Conservation (phyloP, 768 basidiomycete species). For the Hortiboletus flavorubellus region DNA sequence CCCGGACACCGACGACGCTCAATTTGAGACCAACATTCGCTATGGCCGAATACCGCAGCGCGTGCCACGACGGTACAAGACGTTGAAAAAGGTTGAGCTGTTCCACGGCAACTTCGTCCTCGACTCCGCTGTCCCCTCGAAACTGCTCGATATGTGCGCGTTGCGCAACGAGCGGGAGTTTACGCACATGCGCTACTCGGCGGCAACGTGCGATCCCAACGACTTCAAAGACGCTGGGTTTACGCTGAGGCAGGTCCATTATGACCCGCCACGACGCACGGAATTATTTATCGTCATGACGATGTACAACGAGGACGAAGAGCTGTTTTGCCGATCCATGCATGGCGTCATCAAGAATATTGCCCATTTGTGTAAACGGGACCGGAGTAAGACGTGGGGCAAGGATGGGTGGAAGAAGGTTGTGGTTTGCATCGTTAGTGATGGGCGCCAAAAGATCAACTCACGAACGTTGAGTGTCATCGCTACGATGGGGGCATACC, state of each 20-base stretch:
- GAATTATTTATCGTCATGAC: constrained; percentile 98
- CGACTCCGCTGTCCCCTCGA: constrained; percentile 88
- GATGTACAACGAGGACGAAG: constrained; percentile 95
- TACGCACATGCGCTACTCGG: constrained; percentile 94
- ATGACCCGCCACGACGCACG: constrained; percentile 86
- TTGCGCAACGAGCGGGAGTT: constrained; percentile 82
- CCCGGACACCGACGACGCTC: constrained; percentile 30
- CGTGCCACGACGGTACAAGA: constrained; percentile 87
- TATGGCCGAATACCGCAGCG: constrained; percentile 92
- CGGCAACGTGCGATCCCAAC: constrained; percentile 95
- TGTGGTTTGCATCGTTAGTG: constrained; percentile 88
- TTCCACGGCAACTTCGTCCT: constrained; percentile 94
- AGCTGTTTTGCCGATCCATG: constrained; percentile 90
- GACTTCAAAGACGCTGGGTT: constrained; percentile 81
- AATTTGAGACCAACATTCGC: constrained; percentile 58
- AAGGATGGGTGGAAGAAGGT: constrained; percentile 99
- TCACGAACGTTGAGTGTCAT: constrained; percentile 79
- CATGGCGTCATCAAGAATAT: constrained; percentile 96
- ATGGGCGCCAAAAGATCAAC: constrained; percentile 84
- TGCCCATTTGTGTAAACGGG: constrained; percentile 81
- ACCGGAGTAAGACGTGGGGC: constrained; percentile 92
- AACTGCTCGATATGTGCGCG: constrained; percentile 80
- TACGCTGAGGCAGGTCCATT: constrained; percentile 85
- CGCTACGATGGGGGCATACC: constrained; percentile 92
- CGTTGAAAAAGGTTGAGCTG: constrained; percentile 88